phyloP scores from a whole-genome alignment of 129 eudicot genomes.

The Rutidosis leptorrhynchoides region DNA sequence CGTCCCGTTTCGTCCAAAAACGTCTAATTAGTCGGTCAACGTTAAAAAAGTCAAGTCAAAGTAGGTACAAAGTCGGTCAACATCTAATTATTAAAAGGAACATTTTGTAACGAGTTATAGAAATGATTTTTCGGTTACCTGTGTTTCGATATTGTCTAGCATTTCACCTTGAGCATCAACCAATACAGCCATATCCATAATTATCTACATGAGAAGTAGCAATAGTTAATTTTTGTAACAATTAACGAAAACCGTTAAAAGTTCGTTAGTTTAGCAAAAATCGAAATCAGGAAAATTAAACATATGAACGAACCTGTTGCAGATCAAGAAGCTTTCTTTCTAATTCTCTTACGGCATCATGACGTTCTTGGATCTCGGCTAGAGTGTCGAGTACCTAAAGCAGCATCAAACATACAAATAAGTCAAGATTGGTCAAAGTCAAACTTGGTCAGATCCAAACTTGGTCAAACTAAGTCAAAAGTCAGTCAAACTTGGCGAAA shows the following conservation, averaged over 20 bases:
- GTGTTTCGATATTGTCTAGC: slow-evolving; percentile 92
- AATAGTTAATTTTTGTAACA: no score
- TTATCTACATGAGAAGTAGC: slow-evolving; percentile 73
- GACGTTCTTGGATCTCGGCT: slow-evolving; percentile 98
- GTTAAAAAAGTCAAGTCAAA: no score
- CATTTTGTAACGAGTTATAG: neutral
- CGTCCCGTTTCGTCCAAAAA: no score
- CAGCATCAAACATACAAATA: slow-evolving; percentile 22
- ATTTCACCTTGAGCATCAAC: slow-evolving; percentile 96
- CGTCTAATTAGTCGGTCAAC: no score
- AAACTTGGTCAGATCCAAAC: no score
- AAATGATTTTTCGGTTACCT: slow-evolving; percentile 47
- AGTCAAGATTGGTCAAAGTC: no score
- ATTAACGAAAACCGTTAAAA: no score
- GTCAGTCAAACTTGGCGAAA: no score
- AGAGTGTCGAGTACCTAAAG: slow-evolving; percentile 91
- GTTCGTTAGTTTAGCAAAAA: no score
- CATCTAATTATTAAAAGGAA: neutral
- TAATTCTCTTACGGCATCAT: slow-evolving; percentile 84
- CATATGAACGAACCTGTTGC: slow-evolving; percentile 99
- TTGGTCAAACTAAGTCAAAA: no score
- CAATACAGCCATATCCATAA: slow-evolving; percentile 88
- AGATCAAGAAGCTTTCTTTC: slow-evolving; percentile 92
- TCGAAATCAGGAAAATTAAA: no score
- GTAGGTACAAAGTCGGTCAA: no score